Conservation (phyloP, 2,329 filamentous ascomycete species). For the Cladophialophora immunda region DNA sequence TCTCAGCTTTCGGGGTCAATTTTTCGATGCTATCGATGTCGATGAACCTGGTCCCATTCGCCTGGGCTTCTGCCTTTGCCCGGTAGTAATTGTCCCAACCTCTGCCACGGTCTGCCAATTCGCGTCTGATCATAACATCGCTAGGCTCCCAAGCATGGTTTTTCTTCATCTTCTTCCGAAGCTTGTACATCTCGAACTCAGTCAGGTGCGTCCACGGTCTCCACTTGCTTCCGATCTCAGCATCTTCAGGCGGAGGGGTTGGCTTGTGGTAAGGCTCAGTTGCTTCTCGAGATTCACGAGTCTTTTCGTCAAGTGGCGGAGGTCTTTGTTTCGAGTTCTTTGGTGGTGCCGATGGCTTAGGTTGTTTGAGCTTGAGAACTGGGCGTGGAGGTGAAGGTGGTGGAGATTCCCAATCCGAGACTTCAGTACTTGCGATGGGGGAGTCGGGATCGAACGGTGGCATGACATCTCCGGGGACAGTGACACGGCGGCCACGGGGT, state of each 20-base stretch:
- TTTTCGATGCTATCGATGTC: slow-evolving; percentile 55
- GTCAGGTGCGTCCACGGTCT: slow-evolving; percentile 71
- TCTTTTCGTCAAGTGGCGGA: slow-evolving; percentile 28
- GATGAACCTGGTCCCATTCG: slow-evolving; percentile 63
- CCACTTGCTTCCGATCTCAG: slow-evolving; percentile 66
- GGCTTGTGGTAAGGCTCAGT: slow-evolving; percentile 39
- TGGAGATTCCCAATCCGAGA: slow-evolving; percentile 52
- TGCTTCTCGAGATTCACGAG: slow-evolving; percentile 31
- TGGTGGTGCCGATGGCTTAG: slow-evolving; percentile 49
- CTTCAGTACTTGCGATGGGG: slow-evolving; percentile 57
- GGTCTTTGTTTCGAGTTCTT: slow-evolving; percentile 26
- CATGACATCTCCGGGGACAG: slow-evolving; percentile 48
- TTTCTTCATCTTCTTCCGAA: slow-evolving; percentile 75
- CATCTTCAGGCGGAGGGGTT: slow-evolving; percentile 65
- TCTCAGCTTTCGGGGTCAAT: slow-evolving; percentile 21
- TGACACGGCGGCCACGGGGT: slow-evolving; percentile 49
- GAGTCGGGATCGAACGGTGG: slow-evolving; percentile 53
- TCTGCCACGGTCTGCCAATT: slow-evolving; percentile 67
- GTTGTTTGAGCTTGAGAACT: slow-evolving; percentile 49
- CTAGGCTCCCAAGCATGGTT: slow-evolving; percentile 74
- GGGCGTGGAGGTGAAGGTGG: slow-evolving; percentile 43
- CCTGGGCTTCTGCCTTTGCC: slow-evolving; percentile 61
- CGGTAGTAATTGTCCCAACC: slow-evolving; percentile 59
- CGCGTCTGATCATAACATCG: slow-evolving; percentile 71
- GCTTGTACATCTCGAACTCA: slow-evolving; percentile 72